A percentile compares a stretch with the other conserved stretches of the same genome.
phyloP scores from a whole-genome alignment of 208 protist species.

The Wallacemonas sp. region DNA sequence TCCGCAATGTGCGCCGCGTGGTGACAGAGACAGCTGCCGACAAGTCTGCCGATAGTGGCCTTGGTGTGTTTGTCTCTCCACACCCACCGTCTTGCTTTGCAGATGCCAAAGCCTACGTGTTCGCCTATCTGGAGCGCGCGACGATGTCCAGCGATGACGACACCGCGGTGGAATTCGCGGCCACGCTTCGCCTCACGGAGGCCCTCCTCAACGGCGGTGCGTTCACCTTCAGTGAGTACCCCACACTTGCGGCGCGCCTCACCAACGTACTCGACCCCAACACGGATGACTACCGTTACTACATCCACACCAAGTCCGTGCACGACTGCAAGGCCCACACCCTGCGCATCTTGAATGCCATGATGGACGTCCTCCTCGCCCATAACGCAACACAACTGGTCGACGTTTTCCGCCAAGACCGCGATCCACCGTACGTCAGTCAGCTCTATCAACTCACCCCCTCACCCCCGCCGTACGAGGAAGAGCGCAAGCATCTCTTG shows the following conservation, averaged over 20 bases:
- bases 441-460: slow-evolving; percentile 27
- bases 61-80: slow-evolving; percentile 11
- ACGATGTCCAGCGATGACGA: slow-evolving; percentile 30
- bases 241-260: slow-evolving; percentile 23
- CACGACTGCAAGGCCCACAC: slow-evolving; percentile 37
- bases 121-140: slow-evolving; percentile 21
- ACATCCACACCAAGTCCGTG: slow-evolving; percentile 33
- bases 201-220: slow-evolving; percentile 38
- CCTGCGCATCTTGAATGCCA: slow-evolving; percentile 31
- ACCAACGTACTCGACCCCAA: slow-evolving; percentile 29
- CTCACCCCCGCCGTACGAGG: background rate
- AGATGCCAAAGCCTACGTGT: slow-evolving; percentile 25
- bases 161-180: slow-evolving; percentile 25
- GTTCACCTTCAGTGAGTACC: slow-evolving; percentile 36
- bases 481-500: background rate
- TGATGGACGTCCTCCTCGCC: slow-evolving; percentile 36
- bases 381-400: slow-evolving; percentile 31
- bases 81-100: slow-evolving; percentile 20
- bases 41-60: background rate
- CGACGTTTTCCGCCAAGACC: slow-evolving; percentile 26
- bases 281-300: slow-evolving; percentile 20
- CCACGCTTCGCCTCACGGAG: slow-evolving; percentile 32
- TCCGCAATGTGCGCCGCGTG: slow-evolving; percentile 37
- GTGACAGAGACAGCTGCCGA: slow-evolving; percentile 2
- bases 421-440: slow-evolving; percentile 11